Evolutionary conservation across 176 grass and related monocot species (phyloP).

Genomic region (Raddia distichophylla): DNA sequence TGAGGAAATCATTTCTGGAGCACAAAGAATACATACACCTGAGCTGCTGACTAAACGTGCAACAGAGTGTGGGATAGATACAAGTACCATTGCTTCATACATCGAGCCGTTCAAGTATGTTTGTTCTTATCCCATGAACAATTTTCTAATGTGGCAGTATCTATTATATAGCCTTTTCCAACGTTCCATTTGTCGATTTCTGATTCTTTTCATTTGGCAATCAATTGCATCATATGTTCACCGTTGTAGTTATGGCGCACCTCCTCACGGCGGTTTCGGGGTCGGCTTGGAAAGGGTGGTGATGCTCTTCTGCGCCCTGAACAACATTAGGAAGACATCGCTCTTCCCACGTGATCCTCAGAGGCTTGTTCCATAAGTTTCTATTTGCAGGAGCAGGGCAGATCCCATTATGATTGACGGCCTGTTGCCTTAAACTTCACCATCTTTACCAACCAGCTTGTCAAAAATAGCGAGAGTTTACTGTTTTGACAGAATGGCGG

Average conservation of each 20-base stretch:
- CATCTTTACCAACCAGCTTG: not conserved
- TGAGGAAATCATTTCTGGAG: slow-evolving; percentile 93
- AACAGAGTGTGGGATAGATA: slow-evolving; percentile 79
- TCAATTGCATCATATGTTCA: not conserved
- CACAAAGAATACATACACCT: slow-evolving; percentile 84
- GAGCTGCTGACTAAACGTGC: slow-evolving; percentile 77
- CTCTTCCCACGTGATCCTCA: slow-evolving; percentile 80
- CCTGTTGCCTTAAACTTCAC: not conserved
- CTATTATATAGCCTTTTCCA: not conserved
- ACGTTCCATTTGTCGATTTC: not conserved
- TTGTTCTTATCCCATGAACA: not conserved
- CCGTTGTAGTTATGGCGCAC: slow-evolving; percentile 53
- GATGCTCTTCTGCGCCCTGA: slow-evolving; percentile 80
- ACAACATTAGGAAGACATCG: slow-evolving; percentile 81
- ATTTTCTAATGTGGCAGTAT: not conserved
- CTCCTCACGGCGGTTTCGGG: slow-evolving; percentile 68
- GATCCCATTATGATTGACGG: not conserved
- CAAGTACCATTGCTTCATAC: slow-evolving; percentile 71
- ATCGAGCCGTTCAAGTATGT: slow-evolving; percentile 84
- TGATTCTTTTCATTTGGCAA: not conserved
- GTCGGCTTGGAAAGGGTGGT: slow-evolving; percentile 62
- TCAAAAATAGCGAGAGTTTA: not conserved
- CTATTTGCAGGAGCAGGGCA: not conserved
- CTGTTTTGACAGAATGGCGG: not conserved
- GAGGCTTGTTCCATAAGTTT: slow-evolving; percentile 63